Conservation (phyloP, 1,284 basidiomycete species). For the Ustilago sp. region DNA sequence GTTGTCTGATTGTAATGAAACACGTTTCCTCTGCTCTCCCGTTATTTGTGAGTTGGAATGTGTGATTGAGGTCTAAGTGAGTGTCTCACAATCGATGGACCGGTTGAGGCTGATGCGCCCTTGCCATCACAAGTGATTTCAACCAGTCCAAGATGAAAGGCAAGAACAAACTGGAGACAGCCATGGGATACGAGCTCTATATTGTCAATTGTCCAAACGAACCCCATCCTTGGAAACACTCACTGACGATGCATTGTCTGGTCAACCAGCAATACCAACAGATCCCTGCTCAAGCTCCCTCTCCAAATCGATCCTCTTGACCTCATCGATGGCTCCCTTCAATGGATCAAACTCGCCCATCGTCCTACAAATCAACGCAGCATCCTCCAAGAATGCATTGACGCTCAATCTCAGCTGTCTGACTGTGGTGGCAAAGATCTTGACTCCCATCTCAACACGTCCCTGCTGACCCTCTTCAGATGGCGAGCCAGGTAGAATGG, state of each 20-base stretch:
- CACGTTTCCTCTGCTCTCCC: neutral
- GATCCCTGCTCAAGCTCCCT: constrained; percentile 57
- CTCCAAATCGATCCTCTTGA: constrained; percentile 34
- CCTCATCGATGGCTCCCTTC: constrained; percentile 34
- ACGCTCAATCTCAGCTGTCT: constrained; percentile 57
- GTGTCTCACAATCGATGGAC: neutral
- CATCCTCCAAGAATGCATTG: constrained; percentile 60
- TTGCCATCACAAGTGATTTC: no score
- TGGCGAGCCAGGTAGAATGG: constrained; percentile 29
- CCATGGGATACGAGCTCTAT: neutral
- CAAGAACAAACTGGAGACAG: neutral
- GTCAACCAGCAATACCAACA: constrained; percentile 53
- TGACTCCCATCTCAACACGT: constrained; percentile 40
- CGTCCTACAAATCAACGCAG: constrained; percentile 53
- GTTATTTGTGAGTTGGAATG: neutral
- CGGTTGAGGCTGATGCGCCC: no score
- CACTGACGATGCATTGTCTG: no score
- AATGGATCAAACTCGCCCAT: constrained; percentile 55
- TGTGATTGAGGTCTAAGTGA: neutral
- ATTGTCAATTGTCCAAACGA: neutral
- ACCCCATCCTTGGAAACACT: no score
- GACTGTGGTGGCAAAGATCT: constrained; percentile 60
- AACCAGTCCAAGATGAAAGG: neutral
- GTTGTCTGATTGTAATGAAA: neutral
- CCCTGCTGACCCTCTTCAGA: constrained; percentile 4